Conservation (phyloP, 345 rosid species). For the Gossypium rotundifolium region DNA sequence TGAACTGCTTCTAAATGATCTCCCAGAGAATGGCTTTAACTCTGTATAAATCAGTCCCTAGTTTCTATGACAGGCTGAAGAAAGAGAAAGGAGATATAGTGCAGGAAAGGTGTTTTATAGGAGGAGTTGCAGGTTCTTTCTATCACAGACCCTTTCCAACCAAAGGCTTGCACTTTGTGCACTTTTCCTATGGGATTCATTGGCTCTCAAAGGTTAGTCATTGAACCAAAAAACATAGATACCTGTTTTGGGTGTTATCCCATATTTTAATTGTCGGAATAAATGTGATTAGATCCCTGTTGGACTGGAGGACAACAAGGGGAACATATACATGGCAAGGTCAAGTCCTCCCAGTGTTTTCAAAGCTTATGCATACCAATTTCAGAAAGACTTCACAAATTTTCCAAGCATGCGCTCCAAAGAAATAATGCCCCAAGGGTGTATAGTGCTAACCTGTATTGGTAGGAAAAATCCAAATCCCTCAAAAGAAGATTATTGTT, state of each 20-base stretch:
- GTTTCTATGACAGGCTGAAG: slow-evolving; percentile 30
- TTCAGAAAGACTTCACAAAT: slow-evolving; percentile 35
- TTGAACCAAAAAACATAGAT: neutral
- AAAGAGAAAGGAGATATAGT: slow-evolving; percentile 14
- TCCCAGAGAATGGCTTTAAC: slow-evolving; percentile 58
- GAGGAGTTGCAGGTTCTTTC: slow-evolving; percentile 31
- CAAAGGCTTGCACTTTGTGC: slow-evolving; percentile 52
- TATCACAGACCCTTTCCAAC: slow-evolving; percentile 60
- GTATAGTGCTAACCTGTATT: slow-evolving; percentile 33
- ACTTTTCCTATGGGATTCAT: slow-evolving; percentile 65
- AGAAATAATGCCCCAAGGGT: slow-evolving; percentile 36
- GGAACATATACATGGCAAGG: slow-evolving; percentile 20
- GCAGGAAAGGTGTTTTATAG: neutral
- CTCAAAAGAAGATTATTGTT: slow-evolving; percentile 9
- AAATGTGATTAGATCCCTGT: neutral
- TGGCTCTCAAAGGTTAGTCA: slow-evolving; percentile 71
- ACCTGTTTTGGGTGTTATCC: neutral
- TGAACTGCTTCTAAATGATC: slow-evolving; percentile 53
- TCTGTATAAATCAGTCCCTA: slow-evolving; percentile 39
- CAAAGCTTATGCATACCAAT: slow-evolving; percentile 39
- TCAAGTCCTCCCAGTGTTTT: slow-evolving; percentile 28
- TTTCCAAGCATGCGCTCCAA: slow-evolving; percentile 36
- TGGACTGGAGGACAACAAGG: neutral
- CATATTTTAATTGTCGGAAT: neutral
- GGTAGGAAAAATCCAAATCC: slow-evolving; percentile 34